These are phyloP conservation scores for Arabidopsis thaliana DNA, from an alignment of 345 rosid species.

Conservation along the genomic window DNA sequence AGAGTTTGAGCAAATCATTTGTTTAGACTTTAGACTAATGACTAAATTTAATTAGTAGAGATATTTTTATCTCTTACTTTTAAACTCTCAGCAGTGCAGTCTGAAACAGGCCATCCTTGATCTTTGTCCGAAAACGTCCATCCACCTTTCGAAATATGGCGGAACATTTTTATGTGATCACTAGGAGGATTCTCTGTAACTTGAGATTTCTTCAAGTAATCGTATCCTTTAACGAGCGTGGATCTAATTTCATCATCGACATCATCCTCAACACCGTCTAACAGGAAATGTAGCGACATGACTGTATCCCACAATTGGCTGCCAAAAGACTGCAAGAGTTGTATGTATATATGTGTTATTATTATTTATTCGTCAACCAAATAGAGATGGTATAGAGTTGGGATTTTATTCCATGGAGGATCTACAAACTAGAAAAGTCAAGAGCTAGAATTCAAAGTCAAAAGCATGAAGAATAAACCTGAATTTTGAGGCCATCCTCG, in stretches of 20 bases:
- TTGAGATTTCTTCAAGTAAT: slow-evolving; percentile 54
- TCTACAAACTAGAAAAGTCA: too few relatives aligned
- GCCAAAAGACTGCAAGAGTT: slow-evolving; percentile 40
- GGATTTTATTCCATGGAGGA: too few relatives aligned
- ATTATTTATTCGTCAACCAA: too few relatives aligned
- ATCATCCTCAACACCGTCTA: slow-evolving; percentile 27
- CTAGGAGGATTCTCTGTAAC: slow-evolving; percentile 56
- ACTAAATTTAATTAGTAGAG: not conserved
- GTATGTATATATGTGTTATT: not conserved
- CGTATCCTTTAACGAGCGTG: slow-evolving; percentile 46
- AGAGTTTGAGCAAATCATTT: not conserved
- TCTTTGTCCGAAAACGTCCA: slow-evolving; percentile 78
- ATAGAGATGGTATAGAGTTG: too few relatives aligned
- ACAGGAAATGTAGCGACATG: slow-evolving; percentile 42
- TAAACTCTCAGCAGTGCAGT: slow-evolving; percentile 78
- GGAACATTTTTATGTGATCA: slow-evolving; percentile 55
- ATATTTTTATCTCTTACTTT: slow-evolving; percentile 43
- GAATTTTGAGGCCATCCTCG: slow-evolving; percentile 56
- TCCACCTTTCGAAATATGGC: slow-evolving; percentile 66
- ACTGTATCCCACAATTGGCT: slow-evolving; percentile 53
- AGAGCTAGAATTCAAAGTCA: not conserved
- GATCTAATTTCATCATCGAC: slow-evolving; percentile 34
- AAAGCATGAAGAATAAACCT: slow-evolving; percentile 24
- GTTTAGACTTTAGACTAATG: not conserved
- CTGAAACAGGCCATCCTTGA: slow-evolving; percentile 78